Evolutionary conservation across 176 grass and related monocot genomes (phyloP), one percentile per base, ranked within the genome.

Genomic region (Triticum timopheevii): DNA sequence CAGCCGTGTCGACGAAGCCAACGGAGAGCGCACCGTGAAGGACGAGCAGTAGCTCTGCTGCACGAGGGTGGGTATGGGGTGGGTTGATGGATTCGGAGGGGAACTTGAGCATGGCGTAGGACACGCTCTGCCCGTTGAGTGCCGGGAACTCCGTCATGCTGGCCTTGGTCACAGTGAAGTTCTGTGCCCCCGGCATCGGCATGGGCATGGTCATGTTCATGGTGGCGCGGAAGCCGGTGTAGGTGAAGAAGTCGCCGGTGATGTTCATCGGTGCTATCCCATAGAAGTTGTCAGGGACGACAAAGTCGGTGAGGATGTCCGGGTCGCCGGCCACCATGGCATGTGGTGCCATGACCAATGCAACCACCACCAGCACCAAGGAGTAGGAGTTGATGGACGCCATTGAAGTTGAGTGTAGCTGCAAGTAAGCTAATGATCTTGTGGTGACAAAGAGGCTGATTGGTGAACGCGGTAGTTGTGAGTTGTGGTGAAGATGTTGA

Each of bases 111-210:
- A 40, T 13, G 3, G 85, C 87, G 27, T 80, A 78, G 1, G 93
- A 85, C 13, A 92, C 76, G 77, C 89, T 86, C 69, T 92, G 87
- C 8, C 87, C 88, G 72, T 88, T 92, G 8, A 95, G 87, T 0
- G 58, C 93, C n/a, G 87, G 93, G 59, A 95, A 86, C 45, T 78
- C 11, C n/a, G 62, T 76, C 71, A 74, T 47, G 40, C 39, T 47
- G 12, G 71, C 71, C 80, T 82, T 77, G 19, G 39, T 83, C 13
- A 83, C 83, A 20, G 69, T 61, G 38, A 80, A 70, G 70, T 83
- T 87, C 20, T 73, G 44, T 3, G 2, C 44, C 44, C 44, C 44
- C 3, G 44, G 71, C 28, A 61, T 69, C 1, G 85, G 85, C 17
- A 20, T 33, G 1, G 70, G n/a, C 20, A n/a, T 10, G 5, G 6